phyloP scores from a whole-genome alignment of 1,139 yeast genomes.

The Lodderomyces theae region DNA sequence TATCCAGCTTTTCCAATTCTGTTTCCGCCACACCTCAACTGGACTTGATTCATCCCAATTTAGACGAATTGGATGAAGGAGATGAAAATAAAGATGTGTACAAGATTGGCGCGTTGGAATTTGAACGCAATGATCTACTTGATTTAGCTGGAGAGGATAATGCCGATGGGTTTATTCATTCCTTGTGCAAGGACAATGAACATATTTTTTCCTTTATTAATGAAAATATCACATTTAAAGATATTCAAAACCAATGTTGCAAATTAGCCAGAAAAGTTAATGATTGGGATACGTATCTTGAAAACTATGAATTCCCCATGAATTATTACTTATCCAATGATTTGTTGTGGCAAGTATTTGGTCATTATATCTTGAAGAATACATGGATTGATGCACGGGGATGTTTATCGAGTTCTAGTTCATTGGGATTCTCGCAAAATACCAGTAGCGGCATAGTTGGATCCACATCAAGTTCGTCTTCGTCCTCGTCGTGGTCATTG shows the following conservation, averaged over 20 bases:
- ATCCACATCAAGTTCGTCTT: constrained; percentile 11
- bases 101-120: constrained; percentile 54
- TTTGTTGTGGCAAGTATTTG: constrained; percentile 34
- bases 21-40: neutral
- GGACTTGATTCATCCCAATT: constrained; percentile 4
- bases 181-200: constrained; percentile 38
- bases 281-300: constrained; percentile 34
- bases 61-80: constrained; percentile 8
- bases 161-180: constrained; percentile 51
- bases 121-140: constrained; percentile 49
- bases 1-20: neutral
- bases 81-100: constrained; percentile 30
- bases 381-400: constrained; percentile 25
- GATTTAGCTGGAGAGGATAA: constrained; percentile 48
- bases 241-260: constrained; percentile 47
- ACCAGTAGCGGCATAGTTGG: constrained; percentile 8
- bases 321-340: constrained; percentile 19
- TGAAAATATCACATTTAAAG: constrained; percentile 45
- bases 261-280: constrained; percentile 34
- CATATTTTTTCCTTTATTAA: constrained; percentile 46
- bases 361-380: constrained; percentile 29
- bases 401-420: constrained; percentile 12
- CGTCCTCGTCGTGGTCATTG: neutral
- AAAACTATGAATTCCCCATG: constrained; percentile 40
- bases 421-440: neutral